Evolutionary conservation across 2,329 filamentous ascomycete species (phyloP).

Genomic region (Aureobasidium sp.): DNA sequence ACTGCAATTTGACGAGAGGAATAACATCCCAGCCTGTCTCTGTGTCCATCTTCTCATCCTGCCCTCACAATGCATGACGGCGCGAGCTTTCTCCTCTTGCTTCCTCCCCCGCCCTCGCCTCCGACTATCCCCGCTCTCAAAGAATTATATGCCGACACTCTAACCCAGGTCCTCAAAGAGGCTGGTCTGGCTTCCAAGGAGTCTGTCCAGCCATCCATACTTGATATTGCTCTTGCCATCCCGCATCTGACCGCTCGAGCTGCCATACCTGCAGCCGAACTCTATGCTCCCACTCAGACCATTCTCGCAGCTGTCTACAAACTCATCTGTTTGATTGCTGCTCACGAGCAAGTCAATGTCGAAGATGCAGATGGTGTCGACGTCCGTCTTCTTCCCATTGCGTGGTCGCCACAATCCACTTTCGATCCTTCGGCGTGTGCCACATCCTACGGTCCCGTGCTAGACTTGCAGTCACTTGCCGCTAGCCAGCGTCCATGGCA

Average conservation of each 20-base stretch:
- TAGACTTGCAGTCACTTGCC: constrained; percentile 43
- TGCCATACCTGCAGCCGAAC: constrained; percentile 45
- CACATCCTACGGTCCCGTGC: constrained; percentile 40
- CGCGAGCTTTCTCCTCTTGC: constrained; percentile 35
- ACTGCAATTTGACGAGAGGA: too few species aligned
- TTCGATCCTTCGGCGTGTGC: constrained; percentile 26
- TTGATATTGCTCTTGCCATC: constrained; percentile 57
- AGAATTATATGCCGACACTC: constrained; percentile 36
- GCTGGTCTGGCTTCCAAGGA: constrained; percentile 30
- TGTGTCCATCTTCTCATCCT: neutral
- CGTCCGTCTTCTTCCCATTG: constrained; percentile 64
- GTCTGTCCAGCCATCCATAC: constrained; percentile 32
- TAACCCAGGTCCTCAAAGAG: constrained; percentile 37
- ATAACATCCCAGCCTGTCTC: neutral
- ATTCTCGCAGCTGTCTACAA: constrained; percentile 72
- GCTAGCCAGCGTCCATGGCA: constrained; percentile 53
- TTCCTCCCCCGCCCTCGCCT: constrained; percentile 39
- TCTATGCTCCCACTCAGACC: constrained; percentile 64
- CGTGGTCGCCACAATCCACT: constrained; percentile 42
- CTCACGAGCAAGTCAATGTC: constrained; percentile 55
- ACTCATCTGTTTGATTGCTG: constrained; percentile 65
- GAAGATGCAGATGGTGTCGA: constrained; percentile 67
- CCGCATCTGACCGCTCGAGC: constrained; percentile 52
- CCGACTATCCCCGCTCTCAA: constrained; percentile 36
- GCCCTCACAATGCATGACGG: constrained; percentile 18